These are phyloP conservation scores for Euphrasia confusa DNA, from an alignment of 257 asterid species.

Conservation along the genomic window DNA sequence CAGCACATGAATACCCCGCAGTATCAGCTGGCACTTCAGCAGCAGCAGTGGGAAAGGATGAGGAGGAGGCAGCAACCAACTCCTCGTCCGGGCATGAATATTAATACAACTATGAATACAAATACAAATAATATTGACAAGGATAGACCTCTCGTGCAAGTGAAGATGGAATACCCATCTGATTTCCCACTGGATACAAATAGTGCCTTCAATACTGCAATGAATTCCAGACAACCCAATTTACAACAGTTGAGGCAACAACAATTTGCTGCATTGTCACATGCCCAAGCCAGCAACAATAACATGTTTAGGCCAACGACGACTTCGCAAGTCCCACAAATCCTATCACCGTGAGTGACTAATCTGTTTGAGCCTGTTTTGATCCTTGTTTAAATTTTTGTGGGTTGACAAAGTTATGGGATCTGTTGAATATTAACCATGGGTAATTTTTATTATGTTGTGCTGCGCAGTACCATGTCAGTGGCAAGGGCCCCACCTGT, in stretches of 20 bases:
- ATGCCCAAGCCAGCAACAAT: slow-evolving; percentile 51
- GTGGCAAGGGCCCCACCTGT: slow-evolving; percentile 93
- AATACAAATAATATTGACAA: slow-evolving; percentile 53
- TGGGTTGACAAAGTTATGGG: not conserved
- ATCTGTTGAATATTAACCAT: slow-evolving; percentile 5
- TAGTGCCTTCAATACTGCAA: slow-evolving; percentile 43
- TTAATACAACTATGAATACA: slow-evolving; percentile 24
- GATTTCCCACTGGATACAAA: slow-evolving; percentile 68
- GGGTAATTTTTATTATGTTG: not conserved
- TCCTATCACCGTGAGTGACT: slow-evolving; percentile 67
- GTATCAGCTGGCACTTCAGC: slow-evolving; percentile 51
- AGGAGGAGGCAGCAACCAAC: slow-evolving; percentile 65
- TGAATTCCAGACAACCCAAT: slow-evolving; percentile 60
- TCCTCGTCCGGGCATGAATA: slow-evolving; percentile 60
- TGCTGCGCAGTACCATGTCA: slow-evolving; percentile 57
- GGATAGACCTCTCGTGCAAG: slow-evolving; percentile 82
- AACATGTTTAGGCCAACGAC: slow-evolving; percentile 57
- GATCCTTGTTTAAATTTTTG: not conserved
- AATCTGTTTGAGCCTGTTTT: not conserved
- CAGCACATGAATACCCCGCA: slow-evolving; percentile 69
- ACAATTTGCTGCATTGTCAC: slow-evolving; percentile 65
- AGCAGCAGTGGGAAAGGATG: slow-evolving; percentile 78
- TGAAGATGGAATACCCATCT: slow-evolving; percentile 76
- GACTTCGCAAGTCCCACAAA: slow-evolving; percentile 69
- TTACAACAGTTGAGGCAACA: slow-evolving; percentile 60